Evolutionary conservation across 2,329 filamentous ascomycete genomes (phyloP), one percentile per base, ranked within the genome.

Genomic region (Alternaria arborescens): DNA sequence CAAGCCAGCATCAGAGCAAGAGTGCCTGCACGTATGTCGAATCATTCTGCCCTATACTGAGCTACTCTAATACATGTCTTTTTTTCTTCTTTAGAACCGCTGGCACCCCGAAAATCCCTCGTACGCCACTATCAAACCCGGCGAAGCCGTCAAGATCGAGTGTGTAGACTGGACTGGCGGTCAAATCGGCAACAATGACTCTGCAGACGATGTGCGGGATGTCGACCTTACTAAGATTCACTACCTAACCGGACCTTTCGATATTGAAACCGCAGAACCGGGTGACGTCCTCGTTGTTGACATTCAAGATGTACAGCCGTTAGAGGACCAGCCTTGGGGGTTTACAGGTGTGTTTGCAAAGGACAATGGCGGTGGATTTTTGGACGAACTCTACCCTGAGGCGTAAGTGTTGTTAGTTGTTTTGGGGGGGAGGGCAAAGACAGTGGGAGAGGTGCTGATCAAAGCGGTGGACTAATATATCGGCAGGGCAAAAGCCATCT

Each of bases 141-240:
- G 89, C 30, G 94, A 97, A 80, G 91, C 91, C 0, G 93, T 97
- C 67, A 97, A 96, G 80, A 97, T 97, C 67, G 92, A 97, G 83
- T 97, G 94, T 72, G 83, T 95, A 8, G 92, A 96, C 80, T 96
- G 92, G 74, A 82, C 79, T 0, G 75, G 73, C 22, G 93, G 93
- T 2, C 93, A 97, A 71, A 97, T 97, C 72, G 85, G 87, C 56
- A 97, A 97, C 79, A 90, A 94, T 67, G 93, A 97, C 77, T 91
- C 86, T 32, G 94, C 94, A n/a, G 91, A 97, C 71, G 94, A 97
- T 73, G 82, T 97, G 59, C 88, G 88, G 62, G 89, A 95, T 66
- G 90, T 96, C 52, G 93, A 97, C 74, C 83, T 97, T 3, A 96
- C 91, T 22, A 86, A 87, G 58, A 86, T 96, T 47, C 94, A 97